Conservation (phyloP, 176 grass and related monocot species). For the Sorghum bicolor region Sorghum_bicolor_NCBIv3 NC_012876.2:59151501-59152000, state of each 20-base stretch:
- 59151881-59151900: slow-evolving; percentile 38
- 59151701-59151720: not conserved
- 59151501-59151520: not conserved
- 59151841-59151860: slow-evolving; percentile 26
- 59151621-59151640: not conserved
- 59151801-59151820: not conserved
- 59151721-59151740: not conserved
- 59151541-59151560: not conserved
- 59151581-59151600: not conserved
- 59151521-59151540: not conserved
- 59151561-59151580: not conserved
- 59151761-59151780: not conserved
- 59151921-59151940: slow-evolving; percentile 70
- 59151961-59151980: slow-evolving; percentile 63
- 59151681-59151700: not conserved
- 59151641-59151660: not conserved
- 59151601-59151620: not conserved
- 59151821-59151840: not conserved
- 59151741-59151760: not conserved
- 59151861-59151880: slow-evolving; percentile 47
- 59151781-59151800: not conserved
- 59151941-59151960: slow-evolving; percentile 48
- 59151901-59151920: slow-evolving; percentile 45
- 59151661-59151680: not conserved
- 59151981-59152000: slow-evolving; percentile 68